Evolutionary conservation across 2,329 filamentous ascomycete species (phyloP).

Genomic region (Ophiostoma triangulosporum): DNA sequence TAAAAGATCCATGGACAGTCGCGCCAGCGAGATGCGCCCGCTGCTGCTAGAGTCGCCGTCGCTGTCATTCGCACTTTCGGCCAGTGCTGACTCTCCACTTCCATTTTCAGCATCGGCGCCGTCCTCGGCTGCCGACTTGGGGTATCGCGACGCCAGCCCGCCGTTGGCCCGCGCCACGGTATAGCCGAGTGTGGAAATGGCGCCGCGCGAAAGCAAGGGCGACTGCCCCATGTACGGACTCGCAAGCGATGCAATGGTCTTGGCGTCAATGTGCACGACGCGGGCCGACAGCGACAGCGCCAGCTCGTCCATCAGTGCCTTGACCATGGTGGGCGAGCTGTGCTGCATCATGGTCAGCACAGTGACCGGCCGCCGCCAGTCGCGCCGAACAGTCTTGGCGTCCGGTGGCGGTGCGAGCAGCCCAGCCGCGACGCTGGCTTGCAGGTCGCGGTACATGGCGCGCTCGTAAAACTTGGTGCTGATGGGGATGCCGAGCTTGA

Average conservation of each 20-base stretch:
- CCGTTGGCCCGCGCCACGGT: slow-evolving; percentile 41
- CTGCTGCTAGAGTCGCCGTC: slow-evolving; percentile 15
- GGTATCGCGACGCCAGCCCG: slow-evolving; percentile 27
- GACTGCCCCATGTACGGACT: slow-evolving; percentile 56
- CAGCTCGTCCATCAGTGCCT: slow-evolving; percentile 18
- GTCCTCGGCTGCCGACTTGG: slow-evolving; percentile 13
- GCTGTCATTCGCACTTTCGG: neutral
- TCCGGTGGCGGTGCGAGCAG: slow-evolving; percentile 17
- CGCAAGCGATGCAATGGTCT: slow-evolving; percentile 55
- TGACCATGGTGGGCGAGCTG: slow-evolving; percentile 19
- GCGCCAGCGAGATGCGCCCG: slow-evolving; percentile 16
- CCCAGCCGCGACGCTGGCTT: slow-evolving; percentile 21
- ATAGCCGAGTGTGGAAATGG: slow-evolving; percentile 42
- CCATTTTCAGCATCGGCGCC: neutral
- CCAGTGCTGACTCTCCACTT: too few relatives aligned
- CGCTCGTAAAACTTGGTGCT: slow-evolving; percentile 13
- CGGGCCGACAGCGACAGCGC: slow-evolving; percentile 41
- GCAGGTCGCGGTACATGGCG: slow-evolving; percentile 20
- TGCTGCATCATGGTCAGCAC: slow-evolving; percentile 24
- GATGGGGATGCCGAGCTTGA: neutral
- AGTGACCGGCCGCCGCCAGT: slow-evolving; percentile 21
- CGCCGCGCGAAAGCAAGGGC: slow-evolving; percentile 32
- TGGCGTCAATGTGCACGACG: slow-evolving; percentile 52
- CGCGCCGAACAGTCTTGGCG: slow-evolving; percentile 13
- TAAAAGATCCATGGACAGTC: slow-evolving; percentile 9